Evolutionary conservation across 345 rosid genomes (phyloP).

Genomic region (Ricinus communis): DNA sequence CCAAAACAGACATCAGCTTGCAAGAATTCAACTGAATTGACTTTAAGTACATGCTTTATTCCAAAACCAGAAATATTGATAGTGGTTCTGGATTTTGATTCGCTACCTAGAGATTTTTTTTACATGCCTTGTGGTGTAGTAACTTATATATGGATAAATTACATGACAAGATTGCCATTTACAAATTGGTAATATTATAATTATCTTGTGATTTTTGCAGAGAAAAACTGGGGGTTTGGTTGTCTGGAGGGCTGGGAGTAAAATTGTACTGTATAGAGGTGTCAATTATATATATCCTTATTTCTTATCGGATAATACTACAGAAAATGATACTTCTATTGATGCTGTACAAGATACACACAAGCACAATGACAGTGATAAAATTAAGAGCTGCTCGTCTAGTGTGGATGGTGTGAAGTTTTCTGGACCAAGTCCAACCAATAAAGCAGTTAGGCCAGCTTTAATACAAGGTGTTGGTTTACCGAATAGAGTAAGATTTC

Average conservation of each 20-base stretch:
- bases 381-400: conserved; percentile 28
- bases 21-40: too few species aligned
- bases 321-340: conserved; percentile 26
- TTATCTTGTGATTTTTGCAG: conserved; percentile 37
- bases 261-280: conserved; percentile 80
- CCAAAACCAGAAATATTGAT: too few species aligned
- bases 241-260: conserved; percentile 93
- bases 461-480: conserved; percentile 69
- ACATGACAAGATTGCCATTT: not conserved
- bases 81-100: too few species aligned
- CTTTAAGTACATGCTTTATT: too few species aligned
- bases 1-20: too few species aligned
- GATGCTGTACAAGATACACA: conserved; percentile 27
- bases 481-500: conserved; percentile 73
- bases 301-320: conserved; percentile 45
- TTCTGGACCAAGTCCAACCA: conserved; percentile 22
- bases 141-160: too few species aligned
- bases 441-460: conserved; percentile 32
- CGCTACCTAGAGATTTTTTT: not conserved
- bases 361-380: conserved; percentile 27
- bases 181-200: not conserved
- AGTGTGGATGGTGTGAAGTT: conserved; percentile 16
- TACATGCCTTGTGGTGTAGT: too few species aligned
- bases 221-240: conserved; percentile 94
- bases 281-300: conserved; percentile 77